These are phyloP conservation scores for Candida loeiensis DNA, from an alignment of 805 yeast species.

Conservation along the genomic window DNA sequence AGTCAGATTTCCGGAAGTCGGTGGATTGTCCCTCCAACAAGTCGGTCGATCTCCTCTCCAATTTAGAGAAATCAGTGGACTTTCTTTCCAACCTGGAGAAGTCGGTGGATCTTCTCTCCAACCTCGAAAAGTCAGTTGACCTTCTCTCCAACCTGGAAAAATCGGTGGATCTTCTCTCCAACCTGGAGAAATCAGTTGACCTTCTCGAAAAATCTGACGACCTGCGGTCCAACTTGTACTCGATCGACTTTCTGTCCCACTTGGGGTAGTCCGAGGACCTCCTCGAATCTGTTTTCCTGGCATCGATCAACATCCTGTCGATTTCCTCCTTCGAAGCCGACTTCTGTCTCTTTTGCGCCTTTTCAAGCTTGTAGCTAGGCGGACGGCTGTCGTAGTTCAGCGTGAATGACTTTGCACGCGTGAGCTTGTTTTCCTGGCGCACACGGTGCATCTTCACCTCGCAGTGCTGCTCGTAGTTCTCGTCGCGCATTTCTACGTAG, in stretches of 20 bases:
- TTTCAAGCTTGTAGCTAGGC: conserved; percentile 20
- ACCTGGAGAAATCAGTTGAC: too few relatives aligned
- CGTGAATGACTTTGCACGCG: conserved; percentile 35
- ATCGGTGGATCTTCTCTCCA: too few relatives aligned
- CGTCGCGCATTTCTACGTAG: conserved; percentile 78
- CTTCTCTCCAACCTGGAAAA: too few relatives aligned
- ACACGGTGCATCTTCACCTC: conserved; percentile 45
- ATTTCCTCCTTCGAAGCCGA: conserved; percentile 14
- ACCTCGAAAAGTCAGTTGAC: too few relatives aligned
- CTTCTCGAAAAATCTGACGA: too few relatives aligned
- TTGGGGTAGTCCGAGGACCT: neutral
- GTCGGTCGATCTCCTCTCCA: too few relatives aligned
- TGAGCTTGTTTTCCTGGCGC: conserved; percentile 39
- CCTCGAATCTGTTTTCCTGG: too few relatives aligned
- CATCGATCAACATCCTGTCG: neutral
- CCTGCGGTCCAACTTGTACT: too few relatives aligned
- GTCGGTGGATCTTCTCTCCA: too few relatives aligned
- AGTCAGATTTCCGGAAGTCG: neutral
- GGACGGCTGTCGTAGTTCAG: conserved; percentile 7
- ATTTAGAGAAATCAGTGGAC: too few relatives aligned
- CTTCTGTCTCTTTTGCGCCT: conserved; percentile 32
- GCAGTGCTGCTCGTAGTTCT: conserved; percentile 35
- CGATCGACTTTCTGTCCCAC: neutral
- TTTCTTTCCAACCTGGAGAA: too few relatives aligned
- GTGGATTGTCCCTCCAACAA: too few relatives aligned